These are phyloP conservation scores for Aspergillus hiratsukae DNA, from an alignment of 2,329 filamentous ascomycete genomes.

Conservation along the genomic window DNA sequence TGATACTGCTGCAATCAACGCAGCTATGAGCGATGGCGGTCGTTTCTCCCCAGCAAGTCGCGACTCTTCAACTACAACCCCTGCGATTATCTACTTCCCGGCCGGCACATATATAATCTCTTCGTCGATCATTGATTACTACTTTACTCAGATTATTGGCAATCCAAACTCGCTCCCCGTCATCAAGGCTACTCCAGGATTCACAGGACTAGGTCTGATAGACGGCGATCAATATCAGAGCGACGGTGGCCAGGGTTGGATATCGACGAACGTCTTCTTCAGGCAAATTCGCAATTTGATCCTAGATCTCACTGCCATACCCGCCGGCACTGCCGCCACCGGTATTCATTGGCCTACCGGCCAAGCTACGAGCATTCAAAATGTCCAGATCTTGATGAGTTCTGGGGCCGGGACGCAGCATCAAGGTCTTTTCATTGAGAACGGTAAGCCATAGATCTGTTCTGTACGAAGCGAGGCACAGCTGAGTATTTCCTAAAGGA, in stretches of 20 bases:
- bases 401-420: slow-evolving; percentile 45
- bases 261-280: slow-evolving; percentile 59
- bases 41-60: slow-evolving; percentile 42
- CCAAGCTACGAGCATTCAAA: slow-evolving; percentile 58
- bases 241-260: slow-evolving; percentile 34
- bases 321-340: slow-evolving; percentile 25
- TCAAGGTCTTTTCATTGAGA: slow-evolving; percentile 58
- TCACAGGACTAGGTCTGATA: slow-evolving; percentile 55
- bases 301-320: slow-evolving; percentile 50
- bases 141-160: slow-evolving; percentile 60
- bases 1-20: slow-evolving; percentile 54
- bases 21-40: slow-evolving; percentile 42
- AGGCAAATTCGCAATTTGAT: slow-evolving; percentile 62
- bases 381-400: slow-evolving; percentile 58
- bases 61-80: slow-evolving; percentile 46
- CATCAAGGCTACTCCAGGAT: slow-evolving; percentile 51
- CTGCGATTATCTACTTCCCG: slow-evolving; percentile 56
- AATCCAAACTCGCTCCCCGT: slow-evolving; percentile 55
- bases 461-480: not conserved
- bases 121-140: slow-evolving; percentile 56
- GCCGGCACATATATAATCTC: slow-evolving; percentile 57
- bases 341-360: slow-evolving; percentile 53
- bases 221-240: slow-evolving; percentile 52
- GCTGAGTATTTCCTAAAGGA: slow-evolving; percentile 18
- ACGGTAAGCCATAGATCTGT: slow-evolving; percentile 32